Percentiles rank a stretch among this genome's conserved stretches.
These are phyloP conservation scores for Leccinum disarticulatum DNA, from an alignment of 768 basidiomycete genomes.

Conservation along the genomic window DNA sequence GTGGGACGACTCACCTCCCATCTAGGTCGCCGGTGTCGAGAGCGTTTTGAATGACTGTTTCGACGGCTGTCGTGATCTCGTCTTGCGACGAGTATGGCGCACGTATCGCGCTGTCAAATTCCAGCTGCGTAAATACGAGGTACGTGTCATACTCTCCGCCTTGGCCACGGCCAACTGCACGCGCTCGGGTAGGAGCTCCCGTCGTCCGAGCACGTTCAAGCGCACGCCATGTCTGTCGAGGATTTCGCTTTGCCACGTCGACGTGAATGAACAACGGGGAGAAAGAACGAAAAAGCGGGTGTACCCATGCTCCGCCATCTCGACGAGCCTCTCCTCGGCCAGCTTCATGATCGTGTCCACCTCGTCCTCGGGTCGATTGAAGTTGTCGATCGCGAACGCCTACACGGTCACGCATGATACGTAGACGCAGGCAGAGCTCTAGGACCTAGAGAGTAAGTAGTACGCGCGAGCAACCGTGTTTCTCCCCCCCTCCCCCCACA, in stretches of 20 bases:
- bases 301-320: constrained; percentile 81
- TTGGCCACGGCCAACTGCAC: constrained; percentile 67
- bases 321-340: constrained; percentile 44
- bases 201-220: constrained; percentile 78
- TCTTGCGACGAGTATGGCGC: constrained; percentile 92
- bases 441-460: constrained; percentile 57
- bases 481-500: too few species aligned
- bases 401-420: constrained; percentile 89
- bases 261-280: not conserved
- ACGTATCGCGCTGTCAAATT: constrained; percentile 63
- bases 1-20: constrained; percentile 19
- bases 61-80: constrained; percentile 83
- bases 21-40: constrained; percentile 33
- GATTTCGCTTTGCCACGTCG: constrained; percentile 57
- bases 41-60: constrained; percentile 33
- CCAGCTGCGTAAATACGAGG: not conserved
- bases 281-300: constrained; percentile 19
- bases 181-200: constrained; percentile 69
- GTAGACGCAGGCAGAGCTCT: constrained; percentile 80
- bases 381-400: constrained; percentile 98
- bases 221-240: constrained; percentile 81
- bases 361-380: constrained; percentile 82
- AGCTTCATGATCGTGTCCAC: constrained; percentile 87
- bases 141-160: constrained; percentile 74
- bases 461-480: not conserved